Evolutionary conservation across 225 moss, liverwort and hornwort genomes (phyloP), one percentile per base, ranked within the genome.

Genomic region (Physcomitrium patens): DNA sequence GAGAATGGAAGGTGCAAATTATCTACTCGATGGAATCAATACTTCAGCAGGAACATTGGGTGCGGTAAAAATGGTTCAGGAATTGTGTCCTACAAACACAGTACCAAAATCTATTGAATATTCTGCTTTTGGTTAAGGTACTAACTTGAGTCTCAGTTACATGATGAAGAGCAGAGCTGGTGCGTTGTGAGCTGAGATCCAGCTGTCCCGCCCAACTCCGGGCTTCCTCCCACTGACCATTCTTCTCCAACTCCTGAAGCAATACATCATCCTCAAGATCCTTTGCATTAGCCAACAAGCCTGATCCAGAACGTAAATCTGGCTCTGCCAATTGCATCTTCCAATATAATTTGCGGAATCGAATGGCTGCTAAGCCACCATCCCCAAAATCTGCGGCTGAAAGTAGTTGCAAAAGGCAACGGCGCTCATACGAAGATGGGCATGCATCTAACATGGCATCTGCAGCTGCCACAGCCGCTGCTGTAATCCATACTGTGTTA

Each of bases 271-370:
- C 93, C 65, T 94, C 94, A 67, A 99, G 85, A 78, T 87, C 87
- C 54, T 83, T 80, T 17, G 92, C 91, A 73, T 83, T 88, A 46
- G 81, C 82, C 67, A 85, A 70, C 66, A 86, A 74, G 37, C 82
- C 80, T 19, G 86, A 77, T 63, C 86, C 87, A 48, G 92, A 85
- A 59, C 89, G 91, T 70, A 99, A 78, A 58, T 91, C 89, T 71
- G 97, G 97, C 77, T 94, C 94, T 69, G 94, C 94, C 65, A 99
- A 79, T 82, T 94, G 93, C 85, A 99, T 86, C 80, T 99, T 99
- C 97, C 93, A 99, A 60, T 93, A 99, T 74, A 91, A 77, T 69
- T 89, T 90, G 24, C 97, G 90, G 68, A 79, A 99, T 52, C 84
- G 82, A 86, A 99, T 81, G 67, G 95, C 95, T 51, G 97, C 97